These are phyloP conservation scores for Glaciozyma antarctica DNA, from an alignment of 768 basidiomycete species.

Conservation along the genomic window DNA sequence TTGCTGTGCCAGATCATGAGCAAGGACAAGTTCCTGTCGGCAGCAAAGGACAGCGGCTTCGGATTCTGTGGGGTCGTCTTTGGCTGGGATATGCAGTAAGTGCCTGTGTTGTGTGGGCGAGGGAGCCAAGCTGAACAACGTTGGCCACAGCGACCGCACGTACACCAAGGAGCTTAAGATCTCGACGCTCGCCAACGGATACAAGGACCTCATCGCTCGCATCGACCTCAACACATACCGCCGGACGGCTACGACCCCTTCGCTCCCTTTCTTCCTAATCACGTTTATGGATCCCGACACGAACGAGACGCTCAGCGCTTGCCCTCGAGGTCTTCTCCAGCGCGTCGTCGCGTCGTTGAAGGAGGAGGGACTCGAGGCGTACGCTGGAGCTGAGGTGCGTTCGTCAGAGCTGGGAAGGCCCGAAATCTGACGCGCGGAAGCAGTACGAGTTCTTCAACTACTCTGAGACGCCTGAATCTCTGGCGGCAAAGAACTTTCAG, in stretches of 20 bases:
- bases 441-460: conserved; percentile 64
- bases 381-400: conserved; percentile 30
- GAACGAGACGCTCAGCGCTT: conserved; percentile 60
- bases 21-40: conserved; percentile 79
- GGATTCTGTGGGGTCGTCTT: conserved; percentile 62
- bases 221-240: conserved; percentile 83
- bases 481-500: conserved; percentile 66
- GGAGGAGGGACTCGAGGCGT: conserved; percentile 51
- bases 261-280: conserved; percentile 72
- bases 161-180: conserved; percentile 73
- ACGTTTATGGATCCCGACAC: conserved; percentile 84
- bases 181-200: conserved; percentile 85
- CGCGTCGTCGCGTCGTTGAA: conserved; percentile 49
- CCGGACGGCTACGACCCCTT: conserved; percentile 78
- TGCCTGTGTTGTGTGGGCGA: conserved; percentile 46
- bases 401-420: background rate
- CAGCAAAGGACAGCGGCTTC: conserved; percentile 62
- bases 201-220: conserved; percentile 71
- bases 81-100: conserved; percentile 71
- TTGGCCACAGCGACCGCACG: background rate
- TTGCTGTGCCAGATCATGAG: conserved; percentile 47
- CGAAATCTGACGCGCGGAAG: background rate
- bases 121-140: too few species aligned
- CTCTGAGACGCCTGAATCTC: conserved; percentile 67
- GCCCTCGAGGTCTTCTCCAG: conserved; percentile 74